These are phyloP conservation scores for Didymella lethalis DNA, from an alignment of 2,329 filamentous ascomycete species.

Conservation along the genomic window DNA sequence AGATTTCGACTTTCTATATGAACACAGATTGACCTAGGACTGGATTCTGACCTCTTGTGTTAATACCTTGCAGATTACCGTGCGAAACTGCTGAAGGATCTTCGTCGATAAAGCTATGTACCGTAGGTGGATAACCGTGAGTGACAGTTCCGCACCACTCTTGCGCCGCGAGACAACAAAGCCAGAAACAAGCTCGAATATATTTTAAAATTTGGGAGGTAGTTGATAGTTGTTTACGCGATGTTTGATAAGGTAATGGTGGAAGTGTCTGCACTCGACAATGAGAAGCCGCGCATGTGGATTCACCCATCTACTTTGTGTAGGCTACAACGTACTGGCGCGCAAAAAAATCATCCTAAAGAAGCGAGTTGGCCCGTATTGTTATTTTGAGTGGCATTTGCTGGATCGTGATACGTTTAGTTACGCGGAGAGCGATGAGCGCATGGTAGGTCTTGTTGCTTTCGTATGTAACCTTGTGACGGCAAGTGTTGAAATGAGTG, in stretches of 20 bases:
- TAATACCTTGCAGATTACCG: neutral
- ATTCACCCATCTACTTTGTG: neutral
- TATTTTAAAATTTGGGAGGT: too few species aligned
- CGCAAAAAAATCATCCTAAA: conserved; percentile 2
- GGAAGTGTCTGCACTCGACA: neutral
- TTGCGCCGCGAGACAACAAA: too few species aligned
- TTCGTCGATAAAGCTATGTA: neutral
- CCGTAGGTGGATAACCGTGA: neutral
- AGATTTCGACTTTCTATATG: neutral
- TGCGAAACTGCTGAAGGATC: neutral
- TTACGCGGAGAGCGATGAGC: neutral
- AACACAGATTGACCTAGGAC: neutral
- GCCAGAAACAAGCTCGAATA: too few species aligned
- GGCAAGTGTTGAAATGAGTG: neutral
- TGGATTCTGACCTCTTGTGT: neutral
- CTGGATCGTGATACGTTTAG: conserved; percentile 3
- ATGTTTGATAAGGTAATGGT: neutral
- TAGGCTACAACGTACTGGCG: conserved; percentile 3
- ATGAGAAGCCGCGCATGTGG: neutral
- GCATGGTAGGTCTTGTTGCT: neutral
- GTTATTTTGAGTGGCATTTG: neutral
- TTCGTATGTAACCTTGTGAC: neutral
- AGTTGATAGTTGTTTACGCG: too few species aligned
- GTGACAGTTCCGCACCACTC: too few species aligned
- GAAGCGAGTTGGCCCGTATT: neutral